Percentiles rank a stretch among this genome's conserved stretches.
These are phyloP conservation scores for Globomyces sp. DNA, from an alignment of 371 early-diverging fungal genomes.

Conservation along the genomic window DNA sequence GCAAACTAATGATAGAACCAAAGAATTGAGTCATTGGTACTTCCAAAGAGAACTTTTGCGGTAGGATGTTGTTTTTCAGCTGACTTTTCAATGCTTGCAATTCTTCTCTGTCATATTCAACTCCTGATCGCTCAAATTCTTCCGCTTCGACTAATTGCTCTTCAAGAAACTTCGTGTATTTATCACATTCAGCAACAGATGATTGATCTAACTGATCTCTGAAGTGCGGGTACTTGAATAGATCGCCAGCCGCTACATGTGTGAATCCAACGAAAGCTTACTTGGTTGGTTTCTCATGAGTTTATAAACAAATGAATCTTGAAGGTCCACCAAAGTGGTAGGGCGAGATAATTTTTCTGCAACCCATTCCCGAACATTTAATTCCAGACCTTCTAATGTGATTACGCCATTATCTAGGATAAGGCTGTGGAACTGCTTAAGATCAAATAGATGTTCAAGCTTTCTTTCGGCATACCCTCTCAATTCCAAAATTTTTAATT, in stretches of 20 bases:
- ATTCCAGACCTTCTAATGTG: constrained; percentile 31
- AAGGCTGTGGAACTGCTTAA: constrained; percentile 34
- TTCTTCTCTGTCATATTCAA: no score
- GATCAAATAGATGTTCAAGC: constrained; percentile 35
- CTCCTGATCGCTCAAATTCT: no score
- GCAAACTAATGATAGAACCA: neutral
- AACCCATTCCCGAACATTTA: constrained; percentile 31
- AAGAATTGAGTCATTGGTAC: constrained; percentile 12
- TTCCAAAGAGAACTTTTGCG: no score
- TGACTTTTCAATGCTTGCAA: no score
- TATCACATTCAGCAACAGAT: no score
- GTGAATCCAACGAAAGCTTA: neutral
- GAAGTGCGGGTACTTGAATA: constrained; percentile 12
- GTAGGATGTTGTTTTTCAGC: no score
- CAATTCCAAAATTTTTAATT: constrained; percentile 41
- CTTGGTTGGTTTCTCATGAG: neutral
- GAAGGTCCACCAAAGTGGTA: neutral
- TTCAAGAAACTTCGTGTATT: no score
- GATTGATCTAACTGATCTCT: no score
- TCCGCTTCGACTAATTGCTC: no score
- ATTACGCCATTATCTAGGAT: constrained; percentile 29
- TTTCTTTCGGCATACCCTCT: constrained; percentile 28
- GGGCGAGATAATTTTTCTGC: neutral
- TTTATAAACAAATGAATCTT: constrained; percentile 5
- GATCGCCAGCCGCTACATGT: neutral